Conservation (phyloP, 495 filamentous ascomycete species). For the Glonium stellatum region DNA sequence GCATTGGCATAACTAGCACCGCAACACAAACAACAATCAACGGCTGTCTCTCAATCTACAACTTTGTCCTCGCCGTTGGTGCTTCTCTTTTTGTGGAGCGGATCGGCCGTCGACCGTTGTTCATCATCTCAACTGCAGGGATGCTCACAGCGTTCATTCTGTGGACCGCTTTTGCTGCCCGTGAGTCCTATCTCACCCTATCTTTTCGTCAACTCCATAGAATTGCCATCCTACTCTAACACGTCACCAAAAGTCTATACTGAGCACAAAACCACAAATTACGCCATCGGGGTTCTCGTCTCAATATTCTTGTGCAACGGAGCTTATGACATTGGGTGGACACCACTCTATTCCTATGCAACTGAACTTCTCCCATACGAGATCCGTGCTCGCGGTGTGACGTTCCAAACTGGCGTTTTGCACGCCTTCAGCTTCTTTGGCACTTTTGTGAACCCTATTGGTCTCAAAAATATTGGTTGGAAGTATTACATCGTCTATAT, state of each 20-base stretch:
- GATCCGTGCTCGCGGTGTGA: background rate
- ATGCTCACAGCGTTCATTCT: slow-evolving; percentile 2
- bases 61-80: background rate
- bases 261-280: background rate
- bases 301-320: background rate
- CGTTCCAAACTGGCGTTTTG: background rate
- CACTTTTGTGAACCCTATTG: slow-evolving; percentile 59
- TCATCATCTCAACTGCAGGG: background rate
- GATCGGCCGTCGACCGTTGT: background rate
- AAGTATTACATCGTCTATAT: slow-evolving; percentile 57
- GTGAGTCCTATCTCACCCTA: background rate
- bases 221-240: background rate
- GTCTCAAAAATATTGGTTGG: slow-evolving; percentile 53
- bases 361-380: background rate
- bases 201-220: background rate
- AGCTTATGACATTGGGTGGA: slow-evolving; percentile 1
- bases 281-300: background rate
- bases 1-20: background rate
- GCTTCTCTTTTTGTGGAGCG: background rate
- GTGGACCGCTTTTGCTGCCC: background rate
- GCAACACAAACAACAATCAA: background rate
- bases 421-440: slow-evolving; percentile 43
- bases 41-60: background rate
- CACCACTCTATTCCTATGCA: background rate
- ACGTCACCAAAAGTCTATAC: background rate